Evolutionary conservation across 495 filamentous ascomycete genomes (phyloP), one percentile per base, ranked within the genome.

Genomic region (Hypoxylon cercidicola): DNA sequence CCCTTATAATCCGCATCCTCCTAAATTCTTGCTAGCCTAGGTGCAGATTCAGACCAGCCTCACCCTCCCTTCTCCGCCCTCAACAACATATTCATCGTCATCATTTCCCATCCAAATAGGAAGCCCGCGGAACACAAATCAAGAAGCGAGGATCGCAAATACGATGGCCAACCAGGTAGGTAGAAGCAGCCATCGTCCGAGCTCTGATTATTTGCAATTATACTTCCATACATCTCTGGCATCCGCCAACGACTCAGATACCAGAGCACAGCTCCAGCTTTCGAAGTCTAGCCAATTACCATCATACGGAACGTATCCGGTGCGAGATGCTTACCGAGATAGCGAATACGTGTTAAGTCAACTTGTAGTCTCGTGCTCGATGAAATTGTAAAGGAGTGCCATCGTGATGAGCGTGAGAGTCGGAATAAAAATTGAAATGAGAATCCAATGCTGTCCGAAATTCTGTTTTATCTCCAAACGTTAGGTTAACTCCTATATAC

Each of bases 381-480:
- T 55, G 23, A 55, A 44, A 12, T 44, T 55, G 23, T 44, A 44
- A 2, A 55, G 25, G 13, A 45, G 52, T 12, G 52, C 52, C n/a
- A 37, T 55, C 2, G 37, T 55, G 15, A 34, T 10, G 7, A 55
- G 39, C 16, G 11, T 20, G 39, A 44, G 20, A 3, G 25, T 44
- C 5, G 52, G 19, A 12, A 55, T 28, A 13, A 28, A 55, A 10
- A 32, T 11, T 4, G 28, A 10, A 12, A 55, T 9, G 2, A 55
- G 35, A 3, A 53, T 12, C 48, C 48, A 37, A n/a, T 37, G 48
- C 25, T 51, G 48, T 16, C 48, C 32, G 28, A 51, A 35, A n/a
- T 37, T 51, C 48, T 57, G n/a, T 5, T 54, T 11, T 54, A 54
- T 20, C n/a, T n/a, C n/a, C n/a, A n/a, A n/a, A n/a, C n/a, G n/a